Conservation (phyloP, 2,329 filamentous ascomycete species). For the Colletotrichum siamense region DNA sequence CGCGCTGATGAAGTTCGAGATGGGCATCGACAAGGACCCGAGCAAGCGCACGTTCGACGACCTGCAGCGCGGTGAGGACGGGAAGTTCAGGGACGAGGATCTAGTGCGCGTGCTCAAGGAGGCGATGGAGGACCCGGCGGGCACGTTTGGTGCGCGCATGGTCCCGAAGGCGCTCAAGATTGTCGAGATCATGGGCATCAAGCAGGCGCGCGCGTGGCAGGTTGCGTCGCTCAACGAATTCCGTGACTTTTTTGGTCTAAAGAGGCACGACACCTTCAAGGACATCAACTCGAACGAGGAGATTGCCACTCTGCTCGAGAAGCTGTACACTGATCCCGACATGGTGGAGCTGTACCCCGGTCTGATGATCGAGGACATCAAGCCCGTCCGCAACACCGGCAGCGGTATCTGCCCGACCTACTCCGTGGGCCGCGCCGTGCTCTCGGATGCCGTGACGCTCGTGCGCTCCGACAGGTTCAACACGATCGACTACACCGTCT, state of each 20-base stretch:
- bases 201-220: conserved; percentile 66
- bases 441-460: conserved; percentile 65
- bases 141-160: conserved; percentile 63
- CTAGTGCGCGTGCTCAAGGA: conserved; percentile 60
- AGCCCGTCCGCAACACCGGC: conserved; percentile 55
- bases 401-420: conserved; percentile 58
- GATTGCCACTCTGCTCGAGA: conserved; percentile 60
- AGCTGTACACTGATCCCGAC: conserved; percentile 68
- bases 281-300: conserved; percentile 64
- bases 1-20: conserved; percentile 37
- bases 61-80: conserved; percentile 52
- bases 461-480: conserved; percentile 66
- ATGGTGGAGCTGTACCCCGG: conserved; percentile 75
- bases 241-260: conserved; percentile 65
- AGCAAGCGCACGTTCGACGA: conserved; percentile 53
- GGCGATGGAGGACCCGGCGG: conserved; percentile 66
- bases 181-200: conserved; percentile 68
- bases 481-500: conserved; percentile 52
- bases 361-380: conserved; percentile 65
- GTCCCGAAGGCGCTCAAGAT: conserved; percentile 63
- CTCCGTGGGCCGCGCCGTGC: conserved; percentile 59
- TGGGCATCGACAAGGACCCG: conserved; percentile 46
- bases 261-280: conserved; percentile 59
- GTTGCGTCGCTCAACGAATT: conserved; percentile 69
- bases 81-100: conserved; percentile 62